These are phyloP conservation scores for Fraxinus anomala DNA, from an alignment of 257 asterid genomes.

Conservation along the genomic window DNA sequence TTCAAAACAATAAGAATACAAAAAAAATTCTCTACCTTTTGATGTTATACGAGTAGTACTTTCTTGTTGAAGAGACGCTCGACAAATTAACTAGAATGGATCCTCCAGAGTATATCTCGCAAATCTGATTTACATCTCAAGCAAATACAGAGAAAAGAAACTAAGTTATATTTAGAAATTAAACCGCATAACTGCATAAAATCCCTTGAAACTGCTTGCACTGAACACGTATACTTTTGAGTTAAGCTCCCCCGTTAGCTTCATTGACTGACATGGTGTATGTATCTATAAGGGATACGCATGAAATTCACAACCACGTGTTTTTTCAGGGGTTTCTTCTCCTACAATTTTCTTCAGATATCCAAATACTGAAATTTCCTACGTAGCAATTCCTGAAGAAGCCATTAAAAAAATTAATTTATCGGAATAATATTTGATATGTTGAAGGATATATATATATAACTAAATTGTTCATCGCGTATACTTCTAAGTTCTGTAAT, in stretches of 20 bases:
- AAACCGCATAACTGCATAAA: conserved; percentile 52
- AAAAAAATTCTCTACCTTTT: conserved; percentile 49
- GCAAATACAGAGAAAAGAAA: conserved; percentile 44
- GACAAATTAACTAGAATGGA: conserved; percentile 49
- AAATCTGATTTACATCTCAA: conserved; percentile 70
- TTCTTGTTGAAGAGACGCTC: conserved; percentile 47
- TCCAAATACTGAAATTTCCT: conserved; percentile 43
- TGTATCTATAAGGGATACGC: conserved; percentile 38
- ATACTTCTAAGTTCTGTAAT: too few species aligned
- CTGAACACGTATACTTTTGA: conserved; percentile 41
- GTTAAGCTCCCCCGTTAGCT: conserved; percentile 52
- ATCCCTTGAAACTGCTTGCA: conserved; percentile 42
- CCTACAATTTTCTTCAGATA: conserved; percentile 53
- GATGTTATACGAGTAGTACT: conserved; percentile 42
- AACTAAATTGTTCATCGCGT: neutral
- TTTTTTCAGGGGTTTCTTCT: conserved; percentile 41
- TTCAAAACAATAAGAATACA: conserved; percentile 37
- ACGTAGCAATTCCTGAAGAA: conserved; percentile 71
- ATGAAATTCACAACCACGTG: conserved; percentile 39
- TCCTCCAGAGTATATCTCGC: conserved; percentile 49
- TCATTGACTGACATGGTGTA: conserved; percentile 49
- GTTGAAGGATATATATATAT: neutral
- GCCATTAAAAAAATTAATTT: conserved; percentile 8
- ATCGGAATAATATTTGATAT: neutral
- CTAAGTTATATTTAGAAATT: conserved; percentile 52